Evolutionary conservation across 257 asterid species (phyloP), one percentile per base, ranked within the genome.

Genomic region (Perilla frutescens): DNA sequence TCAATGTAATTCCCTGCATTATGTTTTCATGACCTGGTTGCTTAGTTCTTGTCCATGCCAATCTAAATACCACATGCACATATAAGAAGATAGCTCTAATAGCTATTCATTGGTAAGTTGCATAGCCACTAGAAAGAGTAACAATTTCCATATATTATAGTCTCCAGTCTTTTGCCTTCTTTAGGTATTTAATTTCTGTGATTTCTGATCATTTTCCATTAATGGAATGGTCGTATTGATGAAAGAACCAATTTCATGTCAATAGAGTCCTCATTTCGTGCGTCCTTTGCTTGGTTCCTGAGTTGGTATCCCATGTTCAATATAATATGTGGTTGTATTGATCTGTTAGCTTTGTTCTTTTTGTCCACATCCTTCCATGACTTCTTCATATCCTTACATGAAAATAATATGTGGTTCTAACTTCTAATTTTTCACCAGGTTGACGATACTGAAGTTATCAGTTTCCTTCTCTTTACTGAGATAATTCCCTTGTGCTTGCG

Each of bases 401-500:
- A 65, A 55, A 60, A 11, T 32, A 37, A 56, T n/a, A 2, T 34
- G 49, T 61, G 48, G 32, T 39, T 13, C 64, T 56, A 10, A 69
- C 64, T 40, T n/a, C n/a, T n/a, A n/a, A n/a, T n/a, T 66, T 74
- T 26, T 62, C 34, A 39, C 65, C 81, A 95, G 99, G 98, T 85
- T 75, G 99, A 91, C 66, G 98, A 95, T 79, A 84, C 97, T 5
- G 98, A 91, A 39, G 98, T 90, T 47, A 91, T 92, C 75, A 82
- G 86, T 82, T 95, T 95, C 83, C 95, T 95, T 76, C 96, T 95
- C 65, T 87, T 96, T 44, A 90, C 98, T 48, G 98, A 92, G 81
- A 95, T 92, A 74, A 88, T 95, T 85, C 98, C 98, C 51, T 77
- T 90, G 80, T 95, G 99, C 85, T 85, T 95, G 67, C 93, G 96